Base-by-base conservation (phyloP, 2,329 filamentous ascomycete species). In the Xylariomycetidae sp. region DNA sequence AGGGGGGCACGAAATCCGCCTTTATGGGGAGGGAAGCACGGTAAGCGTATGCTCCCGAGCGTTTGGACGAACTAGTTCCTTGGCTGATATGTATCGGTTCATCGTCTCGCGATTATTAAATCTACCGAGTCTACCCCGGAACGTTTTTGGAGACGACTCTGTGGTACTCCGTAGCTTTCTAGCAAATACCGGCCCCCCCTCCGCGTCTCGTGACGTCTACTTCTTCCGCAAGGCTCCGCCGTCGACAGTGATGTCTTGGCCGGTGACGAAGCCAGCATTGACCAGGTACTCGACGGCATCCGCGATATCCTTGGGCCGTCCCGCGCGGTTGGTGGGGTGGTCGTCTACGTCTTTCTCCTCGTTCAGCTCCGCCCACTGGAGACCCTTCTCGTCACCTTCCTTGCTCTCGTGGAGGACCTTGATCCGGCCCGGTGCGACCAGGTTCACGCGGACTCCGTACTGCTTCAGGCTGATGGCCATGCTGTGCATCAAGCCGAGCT, bases 331-430 rank as follows among this genome's bases (percentile, higher is more conserved):
- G 5, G 56, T 57, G 6, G 61, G 57, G 46, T 69, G 65, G 25
- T 62, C 53, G 5, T 57, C 47, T 13, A 64, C 51, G 36, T 68
- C 63, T 41, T 61, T 58, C 29, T 60, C 58, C 19, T 51, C 53
- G 22, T 36, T 34, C 32, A 31, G 32, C 8, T 19, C 23, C 20
- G 4, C 23, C 31, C 31, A 33, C 8, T 8, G 10, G 4, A 14
- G 19, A 5, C 31, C 31, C 20, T 32, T 31, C 29, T 31, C 29
- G 38, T 69, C 64, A 6, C 58, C 65, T 23, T 60, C 54, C 37
- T 56, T 61, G 41, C 61, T 59, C 54, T 69, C 66, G 42, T 68
- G 65, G n/a, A 56, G 54, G 7, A 59, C 64, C 47, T 65, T 66
- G 49, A 68, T 63, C 31, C 64, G 52, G 3, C 66, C 65, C 0